Conservation (phyloP, 257 asterid genomes). For the Scutellaria galericulata region DNA sequence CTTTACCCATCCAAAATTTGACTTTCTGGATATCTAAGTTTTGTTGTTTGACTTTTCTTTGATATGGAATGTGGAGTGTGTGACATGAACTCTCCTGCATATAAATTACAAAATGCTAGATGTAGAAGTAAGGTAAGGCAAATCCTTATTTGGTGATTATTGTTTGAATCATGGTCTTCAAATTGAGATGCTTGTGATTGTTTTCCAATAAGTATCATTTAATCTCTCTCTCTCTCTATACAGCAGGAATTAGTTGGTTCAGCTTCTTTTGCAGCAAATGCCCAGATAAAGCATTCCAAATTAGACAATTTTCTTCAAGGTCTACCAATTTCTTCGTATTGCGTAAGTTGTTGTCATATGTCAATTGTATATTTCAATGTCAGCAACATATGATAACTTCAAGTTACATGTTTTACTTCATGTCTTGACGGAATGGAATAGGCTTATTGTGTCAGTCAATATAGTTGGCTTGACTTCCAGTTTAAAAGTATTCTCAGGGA, state of each 20-base stretch:
- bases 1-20: conserved; percentile 7
- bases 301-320: conserved; percentile 69
- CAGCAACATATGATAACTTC: neutral
- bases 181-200: conserved; percentile 11
- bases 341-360: conserved; percentile 55
- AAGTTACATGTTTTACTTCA: neutral
- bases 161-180: neutral
- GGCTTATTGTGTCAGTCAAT: neutral
- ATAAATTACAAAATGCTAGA: neutral
- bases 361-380: conserved; percentile 4
- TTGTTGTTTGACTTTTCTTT: conserved; percentile 1
- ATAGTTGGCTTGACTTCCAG: neutral
- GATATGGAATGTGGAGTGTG: neutral
- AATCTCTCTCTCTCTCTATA: neutral
- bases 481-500: neutral
- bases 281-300: conserved; percentile 56
- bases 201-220: neutral
- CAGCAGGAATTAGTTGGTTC: conserved; percentile 58
- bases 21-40: neutral
- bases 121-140: neutral
- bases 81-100: neutral
- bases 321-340: conserved; percentile 74
- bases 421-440: neutral
- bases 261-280: conserved; percentile 45
- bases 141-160: neutral